Base-by-base conservation (phyloP, 345 rosid species). In the Gossypium mustelinum region DNA sequence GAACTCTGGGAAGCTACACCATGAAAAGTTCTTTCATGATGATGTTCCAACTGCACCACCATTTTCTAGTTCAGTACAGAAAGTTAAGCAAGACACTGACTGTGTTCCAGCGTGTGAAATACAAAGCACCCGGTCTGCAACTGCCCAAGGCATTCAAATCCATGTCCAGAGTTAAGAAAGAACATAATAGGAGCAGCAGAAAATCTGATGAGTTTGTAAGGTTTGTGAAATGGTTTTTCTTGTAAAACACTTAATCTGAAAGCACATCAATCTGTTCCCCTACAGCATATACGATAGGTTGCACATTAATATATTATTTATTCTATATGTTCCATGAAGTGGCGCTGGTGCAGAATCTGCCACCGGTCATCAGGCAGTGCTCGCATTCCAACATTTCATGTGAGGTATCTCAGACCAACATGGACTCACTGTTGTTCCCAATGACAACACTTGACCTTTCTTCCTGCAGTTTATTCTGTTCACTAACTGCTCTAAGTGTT, bases 31-130 rank as follows among this genome's bases (percentile, higher is more conserved):
- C 55, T 76, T 84, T 50, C 84, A 85, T 29, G 85, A 83, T 54
- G 93, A 87, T 77, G 73, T 89, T 77, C 96, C 98, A 10, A 93
- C 91, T 84, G 98, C 98, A 29, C 99, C 99, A 79, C 98, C 97
- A 52, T 79, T 87, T 83, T 83, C 86, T 70, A 82, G 84, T 80
- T 79, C 88, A 60, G 82, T 78, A 65, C 87, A 75, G 70, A 90
- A 89, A 83, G 86, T 89, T 52, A 79, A 84, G 72, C 84, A 80
- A 67, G 81, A 44, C 11, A 39, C 20, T 65, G 82, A 57, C 73
- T 75, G 74, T 58, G 73, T 79, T 39, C 77, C 79, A 70, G 82
- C 70, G 54, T 75, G 76, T 76, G 64, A 76, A 73, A 55, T 63
- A 22, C 83, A 56, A 39, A 75, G 72, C 70, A 65, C 75, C 17